Base-by-base conservation (phyloP, 2,329 filamentous ascomycete genomes). In the Verticillium tricorpus region DNA sequence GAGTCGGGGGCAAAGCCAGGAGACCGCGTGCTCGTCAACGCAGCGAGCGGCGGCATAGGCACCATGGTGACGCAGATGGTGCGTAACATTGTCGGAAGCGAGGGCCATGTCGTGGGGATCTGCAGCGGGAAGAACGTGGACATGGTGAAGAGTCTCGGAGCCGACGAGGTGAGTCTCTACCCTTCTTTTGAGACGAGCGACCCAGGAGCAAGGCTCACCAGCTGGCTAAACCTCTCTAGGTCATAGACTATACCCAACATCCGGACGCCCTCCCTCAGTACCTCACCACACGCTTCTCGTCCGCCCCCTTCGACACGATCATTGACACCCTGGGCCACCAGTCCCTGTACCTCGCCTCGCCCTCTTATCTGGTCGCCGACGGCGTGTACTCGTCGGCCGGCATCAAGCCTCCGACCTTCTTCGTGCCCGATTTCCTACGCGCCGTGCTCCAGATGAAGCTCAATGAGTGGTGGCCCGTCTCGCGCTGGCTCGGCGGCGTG, bases 1-100 rank as follows among this genome's bases (percentile, higher is more conserved):
- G 70, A 76, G 22, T 77, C 78, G 2, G 74, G 70, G 1, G 70
- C 74, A 62, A 71, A 74, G 66, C 65, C 66, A 31, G 76, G 80
- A 0, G 71, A 76, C 40, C 69, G 74, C 2, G 78, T 83, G 39
- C 66, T 84, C 56, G 71, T 84, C 4, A 81, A 83, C 64, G 82
- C 80, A 3, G 82, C 79, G 22, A 82, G 80, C 65, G 81, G 82
- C 0, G 81, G 80, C 14, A 78, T 84, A 6, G 82, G 82, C 14
- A 74, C 75, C 22, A 66, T 83, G 58, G 71, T 76, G 1, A 70
- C 82, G 56, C 82, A 84, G 70, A 75, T 81, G 71, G 71, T 68
- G 55, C 71, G 71, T 15, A 69, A 66, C n/a, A 64, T 71, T 66
- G 73, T 80, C 64, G 73, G 78, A 50, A 64, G 71, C 59, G 69